Evolutionary conservation across 106 monocot genomes (phyloP).

Genomic region (Cymbidium sinense): DNA sequence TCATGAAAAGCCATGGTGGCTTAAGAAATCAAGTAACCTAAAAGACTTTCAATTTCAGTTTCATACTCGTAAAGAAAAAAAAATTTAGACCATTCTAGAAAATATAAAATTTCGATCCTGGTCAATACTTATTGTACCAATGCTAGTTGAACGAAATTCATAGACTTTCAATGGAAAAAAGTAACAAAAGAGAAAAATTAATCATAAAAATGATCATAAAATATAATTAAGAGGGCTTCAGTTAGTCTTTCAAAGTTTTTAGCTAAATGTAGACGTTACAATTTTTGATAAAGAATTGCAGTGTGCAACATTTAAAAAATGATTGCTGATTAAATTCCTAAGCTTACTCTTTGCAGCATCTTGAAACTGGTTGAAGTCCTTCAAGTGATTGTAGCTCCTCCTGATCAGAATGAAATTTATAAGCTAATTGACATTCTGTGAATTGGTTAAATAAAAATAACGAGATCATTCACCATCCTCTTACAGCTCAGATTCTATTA

Average conservation of each 20-base stretch:
- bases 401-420: constrained; percentile 30
- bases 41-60: not conserved
- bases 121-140: not conserved
- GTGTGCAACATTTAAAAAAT: not conserved
- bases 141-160: not conserved
- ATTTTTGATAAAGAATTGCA: not conserved
- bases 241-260: not conserved
- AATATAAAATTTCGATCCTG: not conserved
- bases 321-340: constrained; percentile 1
- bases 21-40: not conserved
- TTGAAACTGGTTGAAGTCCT: constrained; percentile 59
- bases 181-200: not conserved
- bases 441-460: not conserved
- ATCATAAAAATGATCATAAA: not conserved
- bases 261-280: not conserved
- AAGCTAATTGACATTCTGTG: constrained; percentile 12
- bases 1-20: not conserved
- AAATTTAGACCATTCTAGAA: not conserved
- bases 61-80: not conserved
- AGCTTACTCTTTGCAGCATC: constrained; percentile 80
- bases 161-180: not conserved
- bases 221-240: not conserved
- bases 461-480: not conserved
- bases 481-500: too few species aligned
- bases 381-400: constrained; percentile 69